These are phyloP conservation scores for Hypoxylon sp. DNA, from an alignment of 2,329 filamentous ascomycete species.

Conservation along the genomic window DNA sequence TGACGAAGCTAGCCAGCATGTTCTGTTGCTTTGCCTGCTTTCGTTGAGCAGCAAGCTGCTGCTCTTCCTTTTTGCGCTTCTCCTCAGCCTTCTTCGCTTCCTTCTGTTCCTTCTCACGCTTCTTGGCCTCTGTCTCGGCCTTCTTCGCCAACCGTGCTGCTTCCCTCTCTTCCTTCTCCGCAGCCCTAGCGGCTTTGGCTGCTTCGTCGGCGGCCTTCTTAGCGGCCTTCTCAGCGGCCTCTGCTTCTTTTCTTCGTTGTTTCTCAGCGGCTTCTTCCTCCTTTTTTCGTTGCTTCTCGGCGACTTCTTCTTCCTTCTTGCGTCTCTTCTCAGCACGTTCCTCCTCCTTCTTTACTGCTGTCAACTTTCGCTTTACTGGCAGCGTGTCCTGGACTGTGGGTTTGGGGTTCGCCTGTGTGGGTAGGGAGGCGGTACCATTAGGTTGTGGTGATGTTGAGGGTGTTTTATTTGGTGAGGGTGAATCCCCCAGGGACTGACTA, in stretches of 20 bases:
- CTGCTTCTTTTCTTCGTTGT: slow-evolving; percentile 65
- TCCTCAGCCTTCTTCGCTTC: slow-evolving; percentile 48
- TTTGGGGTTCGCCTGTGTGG: slow-evolving; percentile 12
- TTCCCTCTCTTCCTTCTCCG: slow-evolving; percentile 61
- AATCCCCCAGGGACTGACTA: slow-evolving; percentile 58
- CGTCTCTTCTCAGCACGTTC: slow-evolving; percentile 64
- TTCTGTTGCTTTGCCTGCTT: slow-evolving; percentile 60
- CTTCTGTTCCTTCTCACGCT: slow-evolving; percentile 63
- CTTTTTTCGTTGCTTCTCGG: slow-evolving; percentile 66
- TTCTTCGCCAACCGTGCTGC: slow-evolving; percentile 58
- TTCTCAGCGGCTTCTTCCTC: slow-evolving; percentile 66
- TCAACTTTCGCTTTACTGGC: slow-evolving; percentile 59
- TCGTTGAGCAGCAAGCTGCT: slow-evolving; percentile 58
- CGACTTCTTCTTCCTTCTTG: slow-evolving; percentile 66
- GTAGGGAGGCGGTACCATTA: slow-evolving; percentile 44
- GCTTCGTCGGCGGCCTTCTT: slow-evolving; percentile 55
- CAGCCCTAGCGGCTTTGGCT: slow-evolving; percentile 52
- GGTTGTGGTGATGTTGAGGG: slow-evolving; percentile 47
- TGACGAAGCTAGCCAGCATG: slow-evolving; percentile 49
- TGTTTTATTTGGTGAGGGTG: slow-evolving; percentile 56
- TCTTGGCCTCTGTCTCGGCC: slow-evolving; percentile 41
- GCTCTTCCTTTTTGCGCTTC: slow-evolving; percentile 60
- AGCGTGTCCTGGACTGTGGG: slow-evolving; percentile 37
- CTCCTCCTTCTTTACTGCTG: slow-evolving; percentile 56
- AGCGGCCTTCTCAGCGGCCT: slow-evolving; percentile 61